Evolutionary conservation across 2,329 filamentous ascomycete species (phyloP), one percentile per base, ranked within the genome.

Genomic region (Microsporum audouinii): DNA sequence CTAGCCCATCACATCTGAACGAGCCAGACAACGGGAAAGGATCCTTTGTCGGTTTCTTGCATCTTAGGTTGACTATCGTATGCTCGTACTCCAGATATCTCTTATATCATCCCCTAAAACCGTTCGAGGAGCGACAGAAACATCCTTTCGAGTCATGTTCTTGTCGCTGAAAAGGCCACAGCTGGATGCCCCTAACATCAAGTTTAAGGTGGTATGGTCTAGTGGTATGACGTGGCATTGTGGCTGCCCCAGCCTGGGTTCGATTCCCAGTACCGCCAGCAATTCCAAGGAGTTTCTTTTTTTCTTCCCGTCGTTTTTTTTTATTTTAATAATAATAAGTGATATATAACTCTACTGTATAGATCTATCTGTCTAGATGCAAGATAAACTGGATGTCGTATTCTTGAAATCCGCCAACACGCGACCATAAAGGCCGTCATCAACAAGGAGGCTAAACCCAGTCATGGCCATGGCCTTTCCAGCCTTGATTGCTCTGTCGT

Each of bases 201-300:
- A 34, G 31, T 23, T 23, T 29, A 61, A 58, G 7, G 82, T 64
- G 58, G 60, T 64, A 64, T 64, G 62, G 62, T 64, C 62, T 64
- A 64, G 62, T 62, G 62, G 62, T 64, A 64, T 60, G 60, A 64
- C 62, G 62, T 62, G 41, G 62, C 60, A 59, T 62, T 64, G 62
- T 64, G 62, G 62, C 62, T 57, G 62, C 60, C 51, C 60, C 58
- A 64, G 60, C 62, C 62, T 60, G 58, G 62, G 62, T 63, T 63
- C 62, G 62, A 64, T 64, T 64, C 62, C 62, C 58, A 60, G 62
- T 64, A 64, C 60, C 62, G 60, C 53, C 62, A 64, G 60, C 34
- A 31, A 31, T 31, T 38, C 53, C 51, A 14, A 51, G 27, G 10
- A 8, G 45, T 60, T 61, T 60, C 17, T 49, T 31, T 60, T 57